Base-by-base conservation (phyloP, 1,284 basidiomycete species). In the Hortiboletus rubellus region DNA sequence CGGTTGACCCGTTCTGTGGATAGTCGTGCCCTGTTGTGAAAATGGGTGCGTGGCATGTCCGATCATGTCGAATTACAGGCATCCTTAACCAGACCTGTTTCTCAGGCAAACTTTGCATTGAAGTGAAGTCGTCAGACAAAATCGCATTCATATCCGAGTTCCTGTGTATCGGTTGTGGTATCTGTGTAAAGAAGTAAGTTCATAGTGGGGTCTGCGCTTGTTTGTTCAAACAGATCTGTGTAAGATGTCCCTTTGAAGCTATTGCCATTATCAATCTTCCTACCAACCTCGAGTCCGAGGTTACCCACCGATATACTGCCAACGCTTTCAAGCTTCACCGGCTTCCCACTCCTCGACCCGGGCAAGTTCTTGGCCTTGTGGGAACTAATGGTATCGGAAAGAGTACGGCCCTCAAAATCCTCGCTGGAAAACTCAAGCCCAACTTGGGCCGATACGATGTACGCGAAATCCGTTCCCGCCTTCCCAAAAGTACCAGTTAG, bases 331-430 rank as follows among this genome's bases (percentile, higher is more conserved):
- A 98, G 77, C 87, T 98, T 7, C 96, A 98, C 81, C 89, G 96
- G 60, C 81, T 98, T 46, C 96, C 96, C 38, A 96, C 93, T 49
- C 96, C 96, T 53, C 82, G 96, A 60, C 94, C 96, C 2, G 95
- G 95, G 8, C 96, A 98, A 76, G 95, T 98, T 5, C 83, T 98
- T 36, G 95, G 95, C 67, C 83, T 98, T 34, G 95, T 98, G 38
- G 95, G 96, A 47, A 97, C 96, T 1, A 98, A 98, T 77, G 95
- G 96, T 88, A 98, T 98, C 65, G 95, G 95, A 53, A 98, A 98
- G 80, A 95, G 92, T 65, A 98, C 95, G 0, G 95, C 95, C 7
- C 80, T 98, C 60, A 98, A 97, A 77, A 91, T 98, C 61, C 79
- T 98, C 42, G 94, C 94, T 22, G 96, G 96, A 55, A 97, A 97